phyloP scores from a whole-genome alignment of 176 grass and related monocot genomes.

The Paspalum vaginatum region DNA sequence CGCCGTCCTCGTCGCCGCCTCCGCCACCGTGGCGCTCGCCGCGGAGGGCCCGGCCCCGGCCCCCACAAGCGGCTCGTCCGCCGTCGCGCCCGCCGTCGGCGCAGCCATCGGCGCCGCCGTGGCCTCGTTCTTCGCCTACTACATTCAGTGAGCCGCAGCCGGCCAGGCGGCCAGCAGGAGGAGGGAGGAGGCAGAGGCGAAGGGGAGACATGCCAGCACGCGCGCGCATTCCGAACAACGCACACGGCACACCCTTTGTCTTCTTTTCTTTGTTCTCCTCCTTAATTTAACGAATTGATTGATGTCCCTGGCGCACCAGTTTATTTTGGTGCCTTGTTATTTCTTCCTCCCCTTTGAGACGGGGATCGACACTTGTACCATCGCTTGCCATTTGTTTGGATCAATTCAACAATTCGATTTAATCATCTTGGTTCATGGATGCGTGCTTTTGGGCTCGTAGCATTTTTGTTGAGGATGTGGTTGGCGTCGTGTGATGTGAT shows the following conservation, averaged over 20 bases:
- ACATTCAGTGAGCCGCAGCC: constrained; percentile 58
- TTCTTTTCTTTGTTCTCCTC: constrained; percentile 14
- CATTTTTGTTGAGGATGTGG: not conserved
- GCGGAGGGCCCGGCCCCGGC: constrained; percentile 70
- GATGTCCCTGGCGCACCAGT: constrained; percentile 31
- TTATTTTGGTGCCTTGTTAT: constrained; percentile 20
- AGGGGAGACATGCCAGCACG: constrained; percentile 2
- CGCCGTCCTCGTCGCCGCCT: constrained; percentile 73
- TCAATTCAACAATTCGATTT: constrained; percentile 36
- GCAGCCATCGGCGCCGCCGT: constrained; percentile 61
- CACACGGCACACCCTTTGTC: not conserved
- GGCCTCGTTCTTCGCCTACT: constrained; percentile 81
- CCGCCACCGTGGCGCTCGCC: constrained; percentile 67
- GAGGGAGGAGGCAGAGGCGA: not conserved
- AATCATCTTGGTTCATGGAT: not conserved
- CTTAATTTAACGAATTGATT: constrained; percentile 34
- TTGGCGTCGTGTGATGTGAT: not conserved
- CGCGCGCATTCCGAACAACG: not conserved
- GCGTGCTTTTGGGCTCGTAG: not conserved
- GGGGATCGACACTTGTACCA: constrained; percentile 46
- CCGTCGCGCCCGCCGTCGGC: constrained; percentile 53
- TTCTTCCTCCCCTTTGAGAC: constrained; percentile 34
- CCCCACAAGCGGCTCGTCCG: constrained; percentile 56
- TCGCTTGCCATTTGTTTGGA: constrained; percentile 44
- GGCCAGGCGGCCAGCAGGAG: not conserved